These are phyloP conservation scores for Iberis pinnata DNA, from an alignment of 345 rosid species.

Conservation along the genomic window DNA sequence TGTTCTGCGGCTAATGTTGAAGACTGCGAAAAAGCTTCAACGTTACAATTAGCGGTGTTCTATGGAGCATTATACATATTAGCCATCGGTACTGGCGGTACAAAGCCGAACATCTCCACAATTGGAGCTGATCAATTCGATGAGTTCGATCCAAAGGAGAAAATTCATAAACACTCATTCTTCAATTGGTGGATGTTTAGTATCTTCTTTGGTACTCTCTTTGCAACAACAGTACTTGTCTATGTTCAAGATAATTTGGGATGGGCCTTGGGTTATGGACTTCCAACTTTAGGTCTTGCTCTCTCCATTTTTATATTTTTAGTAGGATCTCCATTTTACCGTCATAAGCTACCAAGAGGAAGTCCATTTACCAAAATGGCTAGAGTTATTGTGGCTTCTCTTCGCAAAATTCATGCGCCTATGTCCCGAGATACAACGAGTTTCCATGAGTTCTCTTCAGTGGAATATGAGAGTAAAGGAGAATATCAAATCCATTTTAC, in stretches of 20 bases:
- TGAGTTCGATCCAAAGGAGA: constrained; percentile 69
- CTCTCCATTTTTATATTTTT: constrained; percentile 52
- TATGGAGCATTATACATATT: constrained; percentile 70
- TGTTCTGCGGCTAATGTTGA: constrained; percentile 35
- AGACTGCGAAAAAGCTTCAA: constrained; percentile 51
- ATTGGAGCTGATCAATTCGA: constrained; percentile 94
- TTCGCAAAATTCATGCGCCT: constrained; percentile 43
- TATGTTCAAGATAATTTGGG: constrained; percentile 90
- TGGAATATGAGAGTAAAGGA: constrained; percentile 43
- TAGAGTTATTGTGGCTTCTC: constrained; percentile 60
- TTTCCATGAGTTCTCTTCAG: constrained; percentile 51
- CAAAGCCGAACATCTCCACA: constrained; percentile 89
- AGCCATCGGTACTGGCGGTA: constrained; percentile 79
- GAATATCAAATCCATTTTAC: constrained; percentile 59
- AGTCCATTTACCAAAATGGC: constrained; percentile 80
- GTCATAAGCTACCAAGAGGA: constrained; percentile 62
- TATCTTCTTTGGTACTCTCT: constrained; percentile 78
- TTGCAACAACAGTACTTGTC: constrained; percentile 74
- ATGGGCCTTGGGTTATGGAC: constrained; percentile 70
- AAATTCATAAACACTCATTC: constrained; percentile 68
- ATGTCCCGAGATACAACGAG: constrained; percentile 40
- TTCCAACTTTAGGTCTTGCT: constrained; percentile 64
- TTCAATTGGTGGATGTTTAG: constrained; percentile 99
- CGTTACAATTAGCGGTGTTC: constrained; percentile 52
- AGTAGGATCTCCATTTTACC: constrained; percentile 60